phyloP scores from a whole-genome alignment of 345 rosid species.

The Reutealis trisperma region DNA sequence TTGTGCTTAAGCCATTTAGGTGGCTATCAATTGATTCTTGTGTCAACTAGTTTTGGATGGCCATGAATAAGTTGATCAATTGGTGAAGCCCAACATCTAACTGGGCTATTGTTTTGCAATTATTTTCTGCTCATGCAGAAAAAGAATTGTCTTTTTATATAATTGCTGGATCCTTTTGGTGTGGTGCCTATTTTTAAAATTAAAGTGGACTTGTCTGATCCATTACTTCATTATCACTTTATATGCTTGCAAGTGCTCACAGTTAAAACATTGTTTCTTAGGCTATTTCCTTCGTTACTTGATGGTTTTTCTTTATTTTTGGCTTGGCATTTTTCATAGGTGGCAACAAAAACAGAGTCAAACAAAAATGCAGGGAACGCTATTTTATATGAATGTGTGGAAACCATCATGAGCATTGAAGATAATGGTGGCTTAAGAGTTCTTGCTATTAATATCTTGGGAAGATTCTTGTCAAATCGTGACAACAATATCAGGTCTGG shows the following conservation, averaged over 20 bases:
- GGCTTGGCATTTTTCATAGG: conserved; percentile 49
- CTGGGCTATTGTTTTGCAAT: neutral
- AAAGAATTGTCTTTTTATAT: neutral
- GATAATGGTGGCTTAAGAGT: conserved; percentile 96
- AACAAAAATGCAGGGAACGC: conserved; percentile 99
- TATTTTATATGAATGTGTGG: conserved; percentile 94
- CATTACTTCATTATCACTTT: neutral
- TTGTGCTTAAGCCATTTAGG: neutral
- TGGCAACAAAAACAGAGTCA: conserved; percentile 97
- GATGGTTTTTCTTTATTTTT: conserved; percentile 7
- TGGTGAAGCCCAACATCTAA: neutral
- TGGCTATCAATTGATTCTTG: neutral
- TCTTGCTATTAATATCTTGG: conserved; percentile 96
- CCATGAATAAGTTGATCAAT: neutral
- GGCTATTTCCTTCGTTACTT: conserved; percentile 2
- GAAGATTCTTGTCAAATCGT: conserved; percentile 96
- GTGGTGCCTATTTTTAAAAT: neutral
- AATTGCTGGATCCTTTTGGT: conserved; percentile 6
- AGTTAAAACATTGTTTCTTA: neutral
- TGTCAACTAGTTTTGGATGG: neutral
- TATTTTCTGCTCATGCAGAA: neutral
- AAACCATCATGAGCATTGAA: conserved; percentile 96
- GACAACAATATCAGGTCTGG: conserved; percentile 96
- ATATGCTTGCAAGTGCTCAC: neutral
- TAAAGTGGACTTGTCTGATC: neutral